Evolutionary conservation across 2,329 filamentous ascomycete genomes (phyloP).

Genomic region (Fusarium musae): DNA sequence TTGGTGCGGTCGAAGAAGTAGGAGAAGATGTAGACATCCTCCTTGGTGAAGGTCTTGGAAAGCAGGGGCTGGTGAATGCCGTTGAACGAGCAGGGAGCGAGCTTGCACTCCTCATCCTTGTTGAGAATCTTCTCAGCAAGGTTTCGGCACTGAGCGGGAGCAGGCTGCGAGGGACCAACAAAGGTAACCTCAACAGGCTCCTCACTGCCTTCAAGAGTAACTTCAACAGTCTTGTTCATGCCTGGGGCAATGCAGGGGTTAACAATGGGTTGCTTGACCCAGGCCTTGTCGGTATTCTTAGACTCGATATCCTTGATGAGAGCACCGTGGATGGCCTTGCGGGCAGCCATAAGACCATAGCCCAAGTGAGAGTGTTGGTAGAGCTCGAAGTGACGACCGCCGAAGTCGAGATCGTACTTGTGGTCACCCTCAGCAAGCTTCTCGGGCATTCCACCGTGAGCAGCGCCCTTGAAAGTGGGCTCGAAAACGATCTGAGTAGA

Average conservation of each 20-base stretch:
- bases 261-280: conserved; percentile 76
- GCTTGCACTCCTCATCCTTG: conserved; percentile 83
- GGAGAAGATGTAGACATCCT: conserved; percentile 96
- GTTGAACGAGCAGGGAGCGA: conserved; percentile 98
- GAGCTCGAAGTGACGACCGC: conserved; percentile 88
- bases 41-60: conserved; percentile 88
- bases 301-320: conserved; percentile 76
- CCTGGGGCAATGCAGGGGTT: conserved; percentile 91
- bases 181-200: conserved; percentile 78
- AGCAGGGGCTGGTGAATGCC: conserved; percentile 94
- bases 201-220: conserved; percentile 74
- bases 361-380: conserved; percentile 99
- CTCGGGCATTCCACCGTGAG: conserved; percentile 83
- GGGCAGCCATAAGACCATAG: conserved; percentile 95
- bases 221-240: conserved; percentile 77
- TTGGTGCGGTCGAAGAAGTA: conserved; percentile 98
- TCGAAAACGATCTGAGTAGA: conserved; percentile 99
- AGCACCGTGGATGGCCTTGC: conserved; percentile 82
- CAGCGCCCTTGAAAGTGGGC: conserved; percentile 83
- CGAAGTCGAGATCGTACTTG: conserved; percentile 92
- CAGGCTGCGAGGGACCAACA: conserved; percentile 80
- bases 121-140: conserved; percentile 90
- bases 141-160: conserved; percentile 87
- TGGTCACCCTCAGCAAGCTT: conserved; percentile 90
- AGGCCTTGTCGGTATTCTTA: conserved; percentile 69